Percentiles rank a stretch among this genome's conserved stretches.
These are phyloP conservation scores for Diaporthe ilicicola DNA, from an alignment of 2,329 filamentous ascomycete genomes.

Conservation along the genomic window DNA sequence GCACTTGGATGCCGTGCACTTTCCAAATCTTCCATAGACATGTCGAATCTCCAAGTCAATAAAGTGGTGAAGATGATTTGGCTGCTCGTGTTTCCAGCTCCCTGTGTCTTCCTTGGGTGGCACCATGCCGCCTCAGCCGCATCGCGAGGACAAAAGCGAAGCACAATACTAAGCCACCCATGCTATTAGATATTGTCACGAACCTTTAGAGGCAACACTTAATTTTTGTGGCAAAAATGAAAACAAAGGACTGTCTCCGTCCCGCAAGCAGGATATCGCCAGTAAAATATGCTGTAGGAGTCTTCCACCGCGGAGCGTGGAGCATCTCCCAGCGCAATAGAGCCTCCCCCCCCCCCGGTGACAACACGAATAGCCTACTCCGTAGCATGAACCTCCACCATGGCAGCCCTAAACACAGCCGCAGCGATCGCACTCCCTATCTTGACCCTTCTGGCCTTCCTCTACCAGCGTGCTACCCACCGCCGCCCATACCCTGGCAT, in stretches of 20 bases:
- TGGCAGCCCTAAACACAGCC: conserved; percentile 6
- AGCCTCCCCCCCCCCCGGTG: neutral
- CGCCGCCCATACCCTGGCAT: conserved; percentile 28
- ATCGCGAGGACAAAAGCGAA: neutral
- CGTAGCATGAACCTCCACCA: neutral
- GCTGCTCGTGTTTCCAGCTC: neutral
- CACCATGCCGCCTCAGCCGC: neutral
- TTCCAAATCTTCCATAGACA: too few species aligned
- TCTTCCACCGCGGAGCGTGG: neutral
- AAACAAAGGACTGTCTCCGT: neutral
- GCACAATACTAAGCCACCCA: conserved; percentile 10
- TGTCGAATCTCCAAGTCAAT: neutral
- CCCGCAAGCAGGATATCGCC: neutral
- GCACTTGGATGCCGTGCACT: neutral
- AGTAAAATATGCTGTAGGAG: neutral
- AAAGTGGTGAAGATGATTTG: neutral
- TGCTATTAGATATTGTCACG: neutral
- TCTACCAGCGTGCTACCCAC: conserved; percentile 25
- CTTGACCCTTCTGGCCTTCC: conserved; percentile 7
- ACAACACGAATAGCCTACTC: neutral
- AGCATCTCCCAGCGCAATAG: neutral
- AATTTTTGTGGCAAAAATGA: neutral
- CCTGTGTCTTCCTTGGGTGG: neutral
- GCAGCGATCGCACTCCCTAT: conserved; percentile 19
- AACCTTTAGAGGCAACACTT: neutral